Base-by-base conservation (phyloP, 768 basidiomycete genomes). In the Lepiota subincarnata region DNA sequence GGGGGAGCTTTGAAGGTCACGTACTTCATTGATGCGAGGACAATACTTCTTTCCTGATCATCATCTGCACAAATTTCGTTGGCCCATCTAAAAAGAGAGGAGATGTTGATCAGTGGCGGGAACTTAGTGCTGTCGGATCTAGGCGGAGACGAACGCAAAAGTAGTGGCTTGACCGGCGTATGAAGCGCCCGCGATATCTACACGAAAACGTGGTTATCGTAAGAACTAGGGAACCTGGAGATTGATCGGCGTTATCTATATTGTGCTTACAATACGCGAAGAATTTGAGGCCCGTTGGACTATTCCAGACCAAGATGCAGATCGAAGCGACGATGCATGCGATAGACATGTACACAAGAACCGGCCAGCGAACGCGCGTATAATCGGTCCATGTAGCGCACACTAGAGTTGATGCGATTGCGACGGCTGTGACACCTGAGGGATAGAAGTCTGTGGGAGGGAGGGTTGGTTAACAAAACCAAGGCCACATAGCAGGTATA, bases 101-200 rank as follows among this genome's bases (percentile, higher is more conserved):
- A 24, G 20, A 47, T 16, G 13, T n/a, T 20, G 34, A 37, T 49
- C 10, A 28, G 42, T 35, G 19, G 56, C 18, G 35, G 20, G 55
- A 24, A 42, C 56, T 43, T 34, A 45, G 35, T 46, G n/a, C 14
- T 2, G 26, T 28, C 31, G 20, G 44, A 18, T 13, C 48, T 50
- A 40, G 36, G 37, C 36, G 28, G 26, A 34, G 16, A 72, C 80
- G 49, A 57, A 84, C 78, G 84, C 83, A 61, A 89, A 89, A 20
- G 86, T 90, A 14, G 80, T 82, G 5, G 86, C 89, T 63, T 89
- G 89, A 8, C 87, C 86, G 0, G 86, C 77, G 61, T 84, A 90
- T 5, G 84, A 81, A 13, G 85, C 83, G 1, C 86, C 85, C 4
- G 80, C 77, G 8, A 82, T 61, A 63, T 82, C 78, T 83, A 50